A percentile compares a stretch with the other conserved stretches of the same genome.
phyloP scores from a whole-genome alignment of 441 rosid genomes.

The Erodium texanum region DNA sequence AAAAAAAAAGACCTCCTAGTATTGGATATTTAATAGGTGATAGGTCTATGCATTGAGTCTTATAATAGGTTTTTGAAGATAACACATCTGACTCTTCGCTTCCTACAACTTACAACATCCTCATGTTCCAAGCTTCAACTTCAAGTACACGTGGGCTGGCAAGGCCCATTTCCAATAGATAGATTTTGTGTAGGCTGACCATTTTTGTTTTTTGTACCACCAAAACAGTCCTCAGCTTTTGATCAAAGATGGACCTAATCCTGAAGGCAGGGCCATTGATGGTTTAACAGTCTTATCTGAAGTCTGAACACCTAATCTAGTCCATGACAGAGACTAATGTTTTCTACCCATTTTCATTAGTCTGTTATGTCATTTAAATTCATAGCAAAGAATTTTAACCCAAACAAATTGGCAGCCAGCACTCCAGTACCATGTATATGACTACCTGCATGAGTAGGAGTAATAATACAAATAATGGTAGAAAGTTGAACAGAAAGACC shows the following conservation, averaged over 20 bases:
- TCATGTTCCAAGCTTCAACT: not conserved
- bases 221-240: not conserved
- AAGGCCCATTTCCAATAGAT: not conserved
- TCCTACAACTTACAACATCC: not conserved
- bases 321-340: not conserved
- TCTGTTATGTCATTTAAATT: not conserved
- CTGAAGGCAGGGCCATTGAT: not conserved
- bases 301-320: not conserved
- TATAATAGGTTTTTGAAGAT: not conserved
- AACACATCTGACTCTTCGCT: not conserved
- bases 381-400: not conserved
- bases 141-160: not conserved
- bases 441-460: not conserved
- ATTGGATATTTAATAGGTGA: not conserved
- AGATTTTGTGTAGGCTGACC: not conserved
- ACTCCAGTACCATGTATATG: not conserved
- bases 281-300: not conserved
- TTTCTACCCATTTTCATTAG: not conserved
- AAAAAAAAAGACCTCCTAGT: not conserved
- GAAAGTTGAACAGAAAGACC: conserved; percentile 3
- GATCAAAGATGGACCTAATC: not conserved
- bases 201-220: too few relatives aligned
- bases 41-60: not conserved
- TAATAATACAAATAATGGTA: not conserved
- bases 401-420: not conserved